Conservation (phyloP, 768 basidiomycete species). For the Boletus subparvulus region DNA sequence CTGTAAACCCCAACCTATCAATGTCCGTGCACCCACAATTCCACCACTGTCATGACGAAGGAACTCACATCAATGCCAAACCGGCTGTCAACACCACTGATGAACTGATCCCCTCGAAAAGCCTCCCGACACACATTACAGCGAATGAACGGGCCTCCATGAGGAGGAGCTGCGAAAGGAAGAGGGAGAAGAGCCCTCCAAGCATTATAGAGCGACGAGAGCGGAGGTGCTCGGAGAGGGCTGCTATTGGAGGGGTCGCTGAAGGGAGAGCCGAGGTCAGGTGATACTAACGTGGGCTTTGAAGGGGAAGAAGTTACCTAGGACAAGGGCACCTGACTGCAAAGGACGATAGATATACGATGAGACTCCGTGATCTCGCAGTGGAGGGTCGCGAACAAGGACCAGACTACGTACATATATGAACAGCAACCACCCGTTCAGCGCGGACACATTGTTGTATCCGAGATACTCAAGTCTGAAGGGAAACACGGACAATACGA, state of each 20-base stretch:
- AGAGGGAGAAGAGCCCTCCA: neutral
- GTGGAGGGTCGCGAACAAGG: neutral
- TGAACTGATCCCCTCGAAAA: neutral
- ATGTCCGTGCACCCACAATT: neutral
- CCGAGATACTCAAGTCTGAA: neutral
- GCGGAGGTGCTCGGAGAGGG: neutral
- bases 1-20: neutral
- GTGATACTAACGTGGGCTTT: neutral
- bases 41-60: neutral
- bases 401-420: neutral
- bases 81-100: neutral
- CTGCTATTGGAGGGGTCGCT: neutral
- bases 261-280: neutral
- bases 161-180: neutral
- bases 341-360: neutral
- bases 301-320: neutral
- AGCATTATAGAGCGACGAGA: neutral
- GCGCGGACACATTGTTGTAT: neutral
- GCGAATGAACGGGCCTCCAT: neutral
- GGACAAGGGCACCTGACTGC: neutral
- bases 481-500: neutral
- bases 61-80: neutral
- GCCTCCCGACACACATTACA: neutral
- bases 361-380: neutral
- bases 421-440: neutral